Evolutionary conservation across 2,329 filamentous ascomycete species (phyloP), one percentile per base, ranked within the genome.

Genomic region (Beauveria pseudobassiana): DNA sequence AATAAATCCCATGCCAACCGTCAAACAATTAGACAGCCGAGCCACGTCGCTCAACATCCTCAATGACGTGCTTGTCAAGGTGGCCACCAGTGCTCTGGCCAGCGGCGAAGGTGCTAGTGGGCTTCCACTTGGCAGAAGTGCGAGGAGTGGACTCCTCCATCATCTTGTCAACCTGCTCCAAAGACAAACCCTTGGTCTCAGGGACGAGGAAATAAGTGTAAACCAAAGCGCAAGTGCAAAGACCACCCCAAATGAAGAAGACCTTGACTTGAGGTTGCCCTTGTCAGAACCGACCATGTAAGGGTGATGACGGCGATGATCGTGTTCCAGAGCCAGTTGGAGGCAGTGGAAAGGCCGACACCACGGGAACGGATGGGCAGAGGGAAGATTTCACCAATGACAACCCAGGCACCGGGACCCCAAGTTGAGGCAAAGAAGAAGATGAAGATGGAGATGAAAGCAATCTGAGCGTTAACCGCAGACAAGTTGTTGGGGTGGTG

Each of bases 291-390:
- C 84, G 40, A 89, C 82, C 75, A 90, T 87, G 79, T 88, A 90
- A 18, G 88, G 8, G 85, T 89, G 75, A 91, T 89, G 73, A 91
- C 82, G 63, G 85, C 74, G 59, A 83, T 83, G 70, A 83, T 82
- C 74, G 87, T 91, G 79, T 92, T 95, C 90, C 90, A 95, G 65
- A 95, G 83, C 91, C 91, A 96, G 84, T 96, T 96, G 72, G 87
- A 91, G 64, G 91, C 89, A 9, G 92, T 96, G 46, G 91, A 93
- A 50, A 96, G 82, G 69, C 84, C 91, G 63, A 96, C 91, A 78
- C 92, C 92, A 67, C 90, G 89, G 46, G 92, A 89, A 70, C 92
- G 89, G 76, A 96, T 93, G 64, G 90, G 90, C 59, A 96, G 85
- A 62, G 91, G 91, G 85, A 89, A 96, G 76, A 95, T 89, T 79